These are phyloP conservation scores for Jackrogersella multiformis DNA, from an alignment of 495 filamentous ascomycete species.

Conservation along the genomic window DNA sequence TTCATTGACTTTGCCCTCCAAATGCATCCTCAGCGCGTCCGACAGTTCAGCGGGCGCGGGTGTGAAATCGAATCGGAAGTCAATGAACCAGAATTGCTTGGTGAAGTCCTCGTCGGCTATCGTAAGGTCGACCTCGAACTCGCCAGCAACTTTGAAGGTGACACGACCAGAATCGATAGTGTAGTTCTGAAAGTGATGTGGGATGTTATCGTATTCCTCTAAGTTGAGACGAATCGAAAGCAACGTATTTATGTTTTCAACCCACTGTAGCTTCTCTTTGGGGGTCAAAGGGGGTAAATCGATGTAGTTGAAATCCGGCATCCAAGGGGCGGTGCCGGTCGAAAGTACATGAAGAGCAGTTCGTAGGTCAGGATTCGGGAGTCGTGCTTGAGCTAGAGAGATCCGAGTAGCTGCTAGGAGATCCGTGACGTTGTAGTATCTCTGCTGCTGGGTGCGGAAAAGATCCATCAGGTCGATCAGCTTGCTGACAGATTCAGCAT, in stretches of 20 bases:
- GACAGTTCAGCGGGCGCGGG: constrained; percentile 70
- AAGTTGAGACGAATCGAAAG: constrained; percentile 82
- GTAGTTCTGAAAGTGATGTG: constrained; percentile 75
- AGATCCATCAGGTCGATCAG: constrained; percentile 85
- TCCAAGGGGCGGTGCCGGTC: constrained; percentile 74
- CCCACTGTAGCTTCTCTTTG: constrained; percentile 69
- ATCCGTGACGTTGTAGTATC: constrained; percentile 65
- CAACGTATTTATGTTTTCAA: constrained; percentile 83
- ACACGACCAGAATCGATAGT: constrained; percentile 79
- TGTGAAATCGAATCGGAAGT: constrained; percentile 83
- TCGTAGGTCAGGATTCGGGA: constrained; percentile 88
- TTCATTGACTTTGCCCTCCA: constrained; percentile 77
- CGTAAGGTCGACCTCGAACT: constrained; percentile 93
- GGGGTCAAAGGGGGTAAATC: constrained; percentile 74
- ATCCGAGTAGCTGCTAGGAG: constrained; percentile 74
- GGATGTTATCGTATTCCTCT: constrained; percentile 80
- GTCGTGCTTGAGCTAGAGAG: constrained; percentile 68
- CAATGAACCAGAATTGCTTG: constrained; percentile 90
- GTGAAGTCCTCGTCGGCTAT: constrained; percentile 81
- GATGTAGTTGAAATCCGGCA: constrained; percentile 85
- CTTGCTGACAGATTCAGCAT: constrained; percentile 76
- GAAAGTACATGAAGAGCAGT: constrained; percentile 87
- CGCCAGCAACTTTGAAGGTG: constrained; percentile 81
- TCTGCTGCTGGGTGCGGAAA: constrained; percentile 65
- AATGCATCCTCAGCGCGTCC: constrained; percentile 63